Base-by-base conservation (phyloP, 768 basidiomycete species). In the Termitomyces sp. region DNA sequence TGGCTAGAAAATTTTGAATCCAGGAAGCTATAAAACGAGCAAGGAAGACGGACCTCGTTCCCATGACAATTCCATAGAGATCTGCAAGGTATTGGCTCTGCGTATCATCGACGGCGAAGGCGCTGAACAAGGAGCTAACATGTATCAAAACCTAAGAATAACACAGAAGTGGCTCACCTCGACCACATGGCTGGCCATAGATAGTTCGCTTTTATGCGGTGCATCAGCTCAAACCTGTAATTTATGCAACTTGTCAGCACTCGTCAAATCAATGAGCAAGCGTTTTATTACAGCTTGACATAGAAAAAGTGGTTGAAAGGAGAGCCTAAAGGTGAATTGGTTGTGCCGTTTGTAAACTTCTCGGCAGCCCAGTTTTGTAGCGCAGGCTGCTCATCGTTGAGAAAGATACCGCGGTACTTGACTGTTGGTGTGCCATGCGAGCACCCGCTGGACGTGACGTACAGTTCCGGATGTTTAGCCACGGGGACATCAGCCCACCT, bases 401-500 rank as follows among this genome's bases (percentile, higher is more conserved):
- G 70, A 74, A 90, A 86, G 44, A 88, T 80, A 14, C 83, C 88
- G 35, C 87, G 80, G 63, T 85, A 88, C 65, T 87, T 83, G 56
- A 90, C 85, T 8, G 81, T 82, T 3, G 88, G 87, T 16, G 76
- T 65, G 43, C 84, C 87, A 69, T 88, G 86, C 6, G 76, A 70
- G 66, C 79, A 80, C 18, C 79, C 79, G 35, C 63, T 63, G 26
- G 73, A 60, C 1, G 75, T 61, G 13, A 83, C 77, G 60, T 78
- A 82, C 26, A 89, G 59, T 24, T 54, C 53, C 2, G 41, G 16
- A 22, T 52, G 51, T n/a, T 52, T 40, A 28, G 18, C 26, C 5
- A 79, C 75, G 8, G 85, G 85, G n/a, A 87, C 87, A 67, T 90
- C 87, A n/a, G 87, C 85, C 87, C 87, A 90, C 83, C 82, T 86